Evolutionary conservation across 495 filamentous ascomycete genomes (phyloP), one percentile per base, ranked within the genome.

Genomic region (Pseudoneurospora amorphoporcata): DNA sequence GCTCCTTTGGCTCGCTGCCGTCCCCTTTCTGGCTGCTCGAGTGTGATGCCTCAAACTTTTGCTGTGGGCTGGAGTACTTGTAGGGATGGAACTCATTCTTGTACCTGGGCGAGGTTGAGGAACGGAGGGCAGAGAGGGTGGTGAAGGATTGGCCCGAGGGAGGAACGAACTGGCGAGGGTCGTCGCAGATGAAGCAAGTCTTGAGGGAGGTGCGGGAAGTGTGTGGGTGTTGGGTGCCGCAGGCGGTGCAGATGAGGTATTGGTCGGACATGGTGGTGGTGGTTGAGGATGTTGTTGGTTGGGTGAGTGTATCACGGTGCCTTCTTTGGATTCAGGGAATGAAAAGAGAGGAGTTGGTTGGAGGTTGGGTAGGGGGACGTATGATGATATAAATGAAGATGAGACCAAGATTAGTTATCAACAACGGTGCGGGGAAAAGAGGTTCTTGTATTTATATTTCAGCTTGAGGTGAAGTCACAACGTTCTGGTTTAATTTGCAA

Each of bases 151-250:
- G 88, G 19, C 90, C 90, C 0, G 85, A 80, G 0, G 84, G 82
- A 4, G 88, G 88, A 0, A 91, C 86, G 77, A 86, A 94, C 81
- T 94, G 92, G 7, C 92, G 86, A 2, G 91, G 85, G 77, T 90
- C 91, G 81, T 94, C 92, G 80, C 92, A 94, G 72, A 94, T 92
- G 69, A 88, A 87, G 83, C 92, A 94, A 7, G 80, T 84, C 19
- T 77, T 82, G 23, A 87, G 82, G 14, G 82, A 47, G n/a, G 73
- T 47, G 17, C 78, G 78, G 73, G 84, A 81, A 0, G 84, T 47
- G 8, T 81, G 82, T 32, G 89, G 86, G 79, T 88, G 91, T 76
- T 93, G 91, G 0, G 90, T 92, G 14, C 90, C 91, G 77, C 91
- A 94, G 5, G 91, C 85, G 8, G 81, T 82, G 79, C 91, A 94